Percentiles rank a stretch among this genome's conserved stretches.
phyloP scores from a whole-genome alignment of 1,284 basidiomycete species.

The Mycena sp. region DNA sequence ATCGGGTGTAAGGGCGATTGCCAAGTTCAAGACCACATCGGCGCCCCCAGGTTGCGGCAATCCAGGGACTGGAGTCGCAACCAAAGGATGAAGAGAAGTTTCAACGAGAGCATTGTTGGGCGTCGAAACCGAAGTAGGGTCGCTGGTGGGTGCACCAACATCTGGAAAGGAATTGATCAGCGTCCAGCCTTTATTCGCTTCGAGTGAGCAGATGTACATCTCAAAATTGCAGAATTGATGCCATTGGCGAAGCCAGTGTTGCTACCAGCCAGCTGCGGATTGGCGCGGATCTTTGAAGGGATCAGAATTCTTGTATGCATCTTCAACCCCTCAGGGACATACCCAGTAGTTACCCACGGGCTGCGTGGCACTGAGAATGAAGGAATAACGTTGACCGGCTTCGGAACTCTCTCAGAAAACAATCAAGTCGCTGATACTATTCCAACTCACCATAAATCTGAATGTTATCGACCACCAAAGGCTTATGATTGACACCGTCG shows the following conservation, averaged over 20 bases:
- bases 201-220: background rate
- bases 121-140: background rate
- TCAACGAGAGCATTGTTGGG: conserved; percentile 1
- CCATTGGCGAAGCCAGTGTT: conserved; percentile 12
- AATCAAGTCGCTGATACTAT: conserved; percentile 23
- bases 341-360: conserved; percentile 27
- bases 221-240: conserved; percentile 26
- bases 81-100: conserved; percentile 37
- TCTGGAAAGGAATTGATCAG: background rate
- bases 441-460: conserved; percentile 48
- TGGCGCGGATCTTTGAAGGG: conserved; percentile 18
- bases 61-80: conserved; percentile 38
- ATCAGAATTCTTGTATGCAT: no score
- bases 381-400: conserved; percentile 23
- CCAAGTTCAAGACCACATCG: conserved; percentile 37
- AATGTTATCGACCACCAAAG: conserved; percentile 50
- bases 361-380: conserved; percentile 21
- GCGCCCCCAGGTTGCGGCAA: conserved; percentile 37
- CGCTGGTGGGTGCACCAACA: background rate
- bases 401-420: background rate
- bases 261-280: conserved; percentile 16
- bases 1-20: conserved; percentile 21
- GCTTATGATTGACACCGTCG: conserved; percentile 52
- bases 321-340: background rate
- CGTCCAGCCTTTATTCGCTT: background rate